These are phyloP conservation scores for Carpinus viminea DNA, from an alignment of 306 rosid genomes.

Conservation along the genomic window DNA sequence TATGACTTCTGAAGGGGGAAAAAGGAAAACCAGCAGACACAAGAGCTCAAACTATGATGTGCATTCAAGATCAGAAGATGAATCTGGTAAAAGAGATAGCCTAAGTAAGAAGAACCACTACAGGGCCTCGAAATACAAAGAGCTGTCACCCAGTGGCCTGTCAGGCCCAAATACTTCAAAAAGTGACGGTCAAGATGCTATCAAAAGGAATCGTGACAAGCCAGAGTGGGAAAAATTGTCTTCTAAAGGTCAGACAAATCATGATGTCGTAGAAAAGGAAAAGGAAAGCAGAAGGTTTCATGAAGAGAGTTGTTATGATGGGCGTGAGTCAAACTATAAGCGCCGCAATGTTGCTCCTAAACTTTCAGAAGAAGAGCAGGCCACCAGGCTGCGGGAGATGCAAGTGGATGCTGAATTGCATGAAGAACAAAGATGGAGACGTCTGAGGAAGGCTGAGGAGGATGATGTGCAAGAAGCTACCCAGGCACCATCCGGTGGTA, in stretches of 20 bases:
- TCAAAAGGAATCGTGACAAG: conserved; percentile 46
- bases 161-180: conserved; percentile 37
- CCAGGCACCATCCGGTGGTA: conserved; percentile 44
- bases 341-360: conserved; percentile 62
- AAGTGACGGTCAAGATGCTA: conserved; percentile 30
- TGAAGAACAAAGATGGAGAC: conserved; percentile 94
- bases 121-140: conserved; percentile 39
- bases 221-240: conserved; percentile 43
- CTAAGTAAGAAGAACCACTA: conserved; percentile 26
- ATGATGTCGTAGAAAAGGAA: conserved; percentile 31
- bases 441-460: conserved; percentile 84
- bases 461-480: conserved; percentile 64
- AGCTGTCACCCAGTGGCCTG: conserved; percentile 36
- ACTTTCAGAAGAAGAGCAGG: conserved; percentile 86
- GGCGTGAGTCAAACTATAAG: conserved; percentile 45
- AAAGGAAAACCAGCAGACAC: conserved; percentile 34
- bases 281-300: conserved; percentile 34
- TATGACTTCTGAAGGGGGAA: conserved; percentile 41
- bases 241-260: conserved; percentile 36
- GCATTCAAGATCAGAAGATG: conserved; percentile 39
- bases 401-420: conserved; percentile 91
- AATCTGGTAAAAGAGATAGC: conserved; percentile 33
- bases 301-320: conserved; percentile 33
- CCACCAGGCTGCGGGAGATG: conserved; percentile 82
- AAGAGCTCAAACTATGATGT: conserved; percentile 34